Conservation (phyloP, 768 basidiomycete species). For the Amanita exitialis region DNA sequence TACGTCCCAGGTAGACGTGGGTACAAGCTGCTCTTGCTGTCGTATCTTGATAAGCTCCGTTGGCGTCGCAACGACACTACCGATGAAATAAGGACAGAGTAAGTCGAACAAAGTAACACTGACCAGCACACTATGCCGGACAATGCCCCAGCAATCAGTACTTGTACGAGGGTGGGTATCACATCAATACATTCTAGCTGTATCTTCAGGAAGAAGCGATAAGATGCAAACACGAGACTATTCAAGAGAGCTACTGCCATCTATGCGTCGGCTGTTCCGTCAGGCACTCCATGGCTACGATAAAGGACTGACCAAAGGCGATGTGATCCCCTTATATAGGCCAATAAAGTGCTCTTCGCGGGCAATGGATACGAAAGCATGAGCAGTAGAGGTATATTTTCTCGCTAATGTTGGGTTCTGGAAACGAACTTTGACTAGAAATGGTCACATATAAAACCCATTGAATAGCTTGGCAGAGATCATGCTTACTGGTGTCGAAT, state of each 20-base stretch:
- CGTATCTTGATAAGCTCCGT: conserved; percentile 86
- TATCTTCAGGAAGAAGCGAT: conserved; percentile 65
- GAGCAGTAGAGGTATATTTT: conserved; percentile 53
- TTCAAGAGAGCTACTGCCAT: conserved; percentile 69
- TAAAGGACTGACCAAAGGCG: conserved; percentile 55
- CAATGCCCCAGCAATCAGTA: conserved; percentile 69
- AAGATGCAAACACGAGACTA: conserved; percentile 79
- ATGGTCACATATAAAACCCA: neutral
- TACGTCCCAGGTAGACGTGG: conserved; percentile 42
- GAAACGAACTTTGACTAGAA: conserved; percentile 69
- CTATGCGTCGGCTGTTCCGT: conserved; percentile 22
- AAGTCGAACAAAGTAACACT: conserved; percentile 17
- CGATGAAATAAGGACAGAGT: neutral
- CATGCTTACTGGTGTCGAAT: conserved; percentile 43
- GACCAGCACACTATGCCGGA: conserved; percentile 77
- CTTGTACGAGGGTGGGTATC: conserved; percentile 59
- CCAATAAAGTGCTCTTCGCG: conserved; percentile 61
- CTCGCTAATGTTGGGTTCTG: conserved; percentile 51
- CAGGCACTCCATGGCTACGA: neutral
- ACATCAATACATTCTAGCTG: conserved; percentile 39
- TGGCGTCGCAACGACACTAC: conserved; percentile 68
- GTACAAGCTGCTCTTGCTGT: conserved; percentile 49
- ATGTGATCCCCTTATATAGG: conserved; percentile 68
- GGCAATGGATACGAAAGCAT: conserved; percentile 58
- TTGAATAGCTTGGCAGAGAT: neutral